A percentile compares a stretch with the other conserved stretches of the same genome.
Conservation (phyloP, 495 filamentous ascomycete species). For the Aspergillus hancockii region DNA sequence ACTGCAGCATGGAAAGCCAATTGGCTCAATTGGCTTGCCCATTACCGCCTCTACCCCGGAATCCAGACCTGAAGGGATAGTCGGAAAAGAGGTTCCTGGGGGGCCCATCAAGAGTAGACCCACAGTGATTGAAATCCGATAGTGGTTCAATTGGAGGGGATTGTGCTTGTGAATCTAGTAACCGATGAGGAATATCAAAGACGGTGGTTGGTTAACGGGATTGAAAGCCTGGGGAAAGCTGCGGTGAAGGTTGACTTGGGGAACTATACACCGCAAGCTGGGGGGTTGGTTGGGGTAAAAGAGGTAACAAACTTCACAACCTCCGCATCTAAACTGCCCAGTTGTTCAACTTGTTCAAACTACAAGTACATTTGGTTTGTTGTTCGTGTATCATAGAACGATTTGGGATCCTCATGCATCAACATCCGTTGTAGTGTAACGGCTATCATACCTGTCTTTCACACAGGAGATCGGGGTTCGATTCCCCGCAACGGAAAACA, state of each 20-base stretch:
- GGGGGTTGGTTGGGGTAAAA: neutral
- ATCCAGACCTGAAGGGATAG: slow-evolving; percentile 7
- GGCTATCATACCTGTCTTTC: slow-evolving; percentile 26
- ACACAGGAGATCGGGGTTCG: slow-evolving; percentile 28
- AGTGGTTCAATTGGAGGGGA: neutral
- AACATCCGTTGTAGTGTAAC: slow-evolving; percentile 21
- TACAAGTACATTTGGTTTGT: too few relatives aligned
- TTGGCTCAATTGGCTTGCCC: neutral
- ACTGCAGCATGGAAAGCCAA: neutral
- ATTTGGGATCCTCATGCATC: too few relatives aligned
- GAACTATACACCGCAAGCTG: too few relatives aligned
- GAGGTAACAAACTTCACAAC: too few relatives aligned
- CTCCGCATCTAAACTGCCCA: too few relatives aligned
- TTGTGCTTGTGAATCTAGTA: too few relatives aligned
- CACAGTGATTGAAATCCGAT: neutral
- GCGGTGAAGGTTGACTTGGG: neutral
- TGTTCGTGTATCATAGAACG: too few relatives aligned
- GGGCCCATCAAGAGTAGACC: neutral
- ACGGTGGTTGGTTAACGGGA: neutral
- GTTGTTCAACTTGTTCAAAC: too few relatives aligned
- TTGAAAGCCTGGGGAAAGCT: neutral
- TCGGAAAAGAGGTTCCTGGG: slow-evolving; percentile 23
- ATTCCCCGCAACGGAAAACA: slow-evolving; percentile 23
- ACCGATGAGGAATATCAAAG: too few relatives aligned
- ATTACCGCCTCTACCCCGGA: slow-evolving; percentile 5